Evolutionary conservation across 495 filamentous ascomycete genomes (phyloP), one percentile per base, ranked within the genome.

Genomic region (Penicillium bovifimosum): DNA sequence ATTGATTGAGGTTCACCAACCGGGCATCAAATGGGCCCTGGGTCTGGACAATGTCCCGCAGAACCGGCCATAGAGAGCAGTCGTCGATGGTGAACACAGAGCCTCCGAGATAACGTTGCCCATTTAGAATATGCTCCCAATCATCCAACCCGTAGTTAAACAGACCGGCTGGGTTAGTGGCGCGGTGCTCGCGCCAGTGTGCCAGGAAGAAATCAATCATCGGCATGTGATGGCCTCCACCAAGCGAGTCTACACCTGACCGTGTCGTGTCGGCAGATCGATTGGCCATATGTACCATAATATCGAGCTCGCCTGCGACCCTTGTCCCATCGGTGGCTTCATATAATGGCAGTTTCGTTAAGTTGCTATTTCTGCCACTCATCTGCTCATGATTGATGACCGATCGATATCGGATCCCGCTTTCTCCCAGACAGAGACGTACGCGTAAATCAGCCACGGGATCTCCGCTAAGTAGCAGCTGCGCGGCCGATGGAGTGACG

Each of bases 21-120:
- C 47, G 59, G 55, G 55, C 33, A 60, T 56, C 50, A 71, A 49
- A 36, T 54, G 44, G 44, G 61, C 65, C 39, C 43, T 65, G 10
- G 1, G 55, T 52, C 6, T 62, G 59, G 8, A 80, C 68, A 9
- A 88, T 76, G 27, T 83, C 77, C 43, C 84, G 65, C 35, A 92
- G 66, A 9, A 88, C 75, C 0, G 88, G 87, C 84, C 84, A 90
- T 9, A 88, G 69, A 0, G 82, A 80, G 59, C 81, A 89, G 63
- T 92, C 88, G 9, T 82, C 86, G 13, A 88, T 73, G 2, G 77
- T 76, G 13, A 85, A 75, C 1, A 54, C 54, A 0, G 65, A 50
- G 0, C 84, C 86, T 13, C 79, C 78, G 5, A 87, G 78, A 54
- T 84, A 88, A 27, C 70, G 63, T 42, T 65, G 67, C 17, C 74